These are phyloP conservation scores for Vigna nakashimae DNA, from an alignment of 306 rosid species.

Conservation along the genomic window DNA sequence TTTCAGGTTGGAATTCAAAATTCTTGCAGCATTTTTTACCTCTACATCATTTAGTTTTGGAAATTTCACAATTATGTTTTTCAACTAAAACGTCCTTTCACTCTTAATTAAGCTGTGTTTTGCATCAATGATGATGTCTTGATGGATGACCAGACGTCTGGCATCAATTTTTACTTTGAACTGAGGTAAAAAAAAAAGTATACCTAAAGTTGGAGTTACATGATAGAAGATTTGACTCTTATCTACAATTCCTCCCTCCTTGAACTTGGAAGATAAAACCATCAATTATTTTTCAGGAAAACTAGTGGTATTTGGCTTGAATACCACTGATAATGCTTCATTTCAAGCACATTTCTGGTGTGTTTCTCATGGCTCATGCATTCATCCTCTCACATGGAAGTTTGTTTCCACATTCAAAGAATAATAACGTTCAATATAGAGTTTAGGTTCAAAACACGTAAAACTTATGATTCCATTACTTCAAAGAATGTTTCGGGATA, in stretches of 20 bases:
- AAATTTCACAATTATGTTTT: conserved; percentile 16
- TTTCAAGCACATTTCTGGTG: background rate
- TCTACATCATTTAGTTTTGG: conserved; percentile 24
- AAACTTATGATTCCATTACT: conserved; percentile 36
- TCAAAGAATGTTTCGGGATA: conserved; percentile 34
- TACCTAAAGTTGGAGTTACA: background rate
- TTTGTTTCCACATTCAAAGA: background rate
- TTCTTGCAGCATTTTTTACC: conserved; percentile 20
- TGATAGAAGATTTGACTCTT: conserved; percentile 12
- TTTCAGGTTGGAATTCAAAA: background rate
- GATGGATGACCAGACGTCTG: conserved; percentile 24
- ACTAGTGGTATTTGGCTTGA: conserved; percentile 5
- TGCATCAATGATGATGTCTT: conserved; percentile 12
- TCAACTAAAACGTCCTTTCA: conserved; percentile 9
- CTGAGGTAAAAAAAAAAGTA: background rate
- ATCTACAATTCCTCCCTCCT: background rate
- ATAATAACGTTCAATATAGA: conserved; percentile 21
- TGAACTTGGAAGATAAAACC: conserved; percentile 13
- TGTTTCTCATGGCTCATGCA: conserved; percentile 6
- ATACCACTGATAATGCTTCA: background rate
- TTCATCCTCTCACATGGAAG: background rate
- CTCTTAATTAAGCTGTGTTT: conserved; percentile 3
- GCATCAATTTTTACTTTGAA: conserved; percentile 23
- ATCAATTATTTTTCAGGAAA: conserved; percentile 11
- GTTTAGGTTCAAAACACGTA: background rate